Base-by-base conservation (phyloP, 495 filamentous ascomycete genomes). In the Aspergillus steynii region DNA sequence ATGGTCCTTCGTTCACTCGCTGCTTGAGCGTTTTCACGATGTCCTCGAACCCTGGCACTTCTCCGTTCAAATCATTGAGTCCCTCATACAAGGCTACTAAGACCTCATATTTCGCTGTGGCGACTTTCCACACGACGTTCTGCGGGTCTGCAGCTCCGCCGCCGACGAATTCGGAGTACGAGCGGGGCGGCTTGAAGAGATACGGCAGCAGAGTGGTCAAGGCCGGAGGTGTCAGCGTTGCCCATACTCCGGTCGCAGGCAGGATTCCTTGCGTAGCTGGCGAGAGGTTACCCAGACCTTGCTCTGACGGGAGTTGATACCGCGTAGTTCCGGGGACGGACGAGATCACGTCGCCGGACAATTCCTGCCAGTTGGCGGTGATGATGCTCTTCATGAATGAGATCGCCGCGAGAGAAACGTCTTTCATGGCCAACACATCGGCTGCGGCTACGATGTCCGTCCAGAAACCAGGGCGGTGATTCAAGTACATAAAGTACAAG, bases 111-210 rank as follows among this genome's bases (percentile, higher is more conserved):
- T 87, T 88, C 3, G 83, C 83, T 26, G 75, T 80, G 4, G 84
- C 86, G 48, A 89, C 74, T 61, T 82, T 79, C 76, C 85, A 89
- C 5, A 85, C 82, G 0, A 80, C 77, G 63, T 77, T 83, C 61
- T 88, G 83, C 12, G 80, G 69, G 60, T 87, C 85, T 1, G 83
- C 84, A 3, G 80, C 77, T 25, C 81, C 80, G 28, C 85, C 85
- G 14, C 83, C 82, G 0, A 86, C 83, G 50, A 86, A 79, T 34
- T 84, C 85, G 26, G 80, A 76, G 50, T 84, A 86, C 2, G 79
- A 81, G 29, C 83, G 79, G 12, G 86, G 79, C 14, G 84, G 84
- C 50, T 80, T 81, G 57, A 88, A 82, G 2, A 89, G 75, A 65
- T 83, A 88, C 0, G 85, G 85, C 5, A 88, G 68, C 5, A 87